Evolutionary conservation across 345 rosid genomes (phyloP).

Genomic region (Salix viminalis): DNA sequence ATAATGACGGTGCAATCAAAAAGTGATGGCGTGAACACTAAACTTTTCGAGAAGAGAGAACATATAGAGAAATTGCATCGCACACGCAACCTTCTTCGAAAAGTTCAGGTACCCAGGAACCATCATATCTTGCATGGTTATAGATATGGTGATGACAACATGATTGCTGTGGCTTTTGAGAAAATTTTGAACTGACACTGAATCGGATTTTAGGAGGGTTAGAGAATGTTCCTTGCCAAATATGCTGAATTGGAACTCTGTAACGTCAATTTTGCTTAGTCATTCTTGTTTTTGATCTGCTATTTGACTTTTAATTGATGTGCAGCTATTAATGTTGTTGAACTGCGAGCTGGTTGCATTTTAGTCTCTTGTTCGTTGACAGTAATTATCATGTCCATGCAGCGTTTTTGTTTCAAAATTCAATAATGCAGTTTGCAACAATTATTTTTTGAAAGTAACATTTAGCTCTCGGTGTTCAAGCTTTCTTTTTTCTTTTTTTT

Average conservation of each 20-base stretch:
- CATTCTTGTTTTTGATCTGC: not conserved
- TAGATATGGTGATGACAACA: not conserved
- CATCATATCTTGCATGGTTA: not conserved
- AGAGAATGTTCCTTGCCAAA: not conserved
- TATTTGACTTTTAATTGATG: not conserved
- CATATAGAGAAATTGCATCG: conserved; percentile 95
- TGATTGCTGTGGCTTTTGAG: not conserved
- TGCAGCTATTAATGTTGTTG: conserved; percentile 4
- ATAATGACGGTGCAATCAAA: conserved; percentile 92
- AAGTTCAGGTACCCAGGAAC: conserved; percentile 72
- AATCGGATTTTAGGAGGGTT: not conserved
- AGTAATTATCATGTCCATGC: not conserved
- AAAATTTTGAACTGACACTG: not conserved
- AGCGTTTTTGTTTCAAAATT: not conserved
- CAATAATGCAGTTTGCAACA: not conserved
- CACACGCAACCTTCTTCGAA: conserved; percentile 89
- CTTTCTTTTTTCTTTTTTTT: not conserved
- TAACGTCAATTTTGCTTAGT: not conserved
- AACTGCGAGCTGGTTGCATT: not conserved
- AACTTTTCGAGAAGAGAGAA: conserved; percentile 90
- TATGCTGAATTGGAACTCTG: not conserved
- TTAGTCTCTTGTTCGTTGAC: not conserved
- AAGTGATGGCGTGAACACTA: conserved; percentile 93
- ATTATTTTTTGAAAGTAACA: not conserved
- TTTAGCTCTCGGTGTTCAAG: not conserved